These are phyloP conservation scores for Kuraishia borneana DNA, from an alignment of 805 yeast species.

Conservation along the genomic window DNA sequence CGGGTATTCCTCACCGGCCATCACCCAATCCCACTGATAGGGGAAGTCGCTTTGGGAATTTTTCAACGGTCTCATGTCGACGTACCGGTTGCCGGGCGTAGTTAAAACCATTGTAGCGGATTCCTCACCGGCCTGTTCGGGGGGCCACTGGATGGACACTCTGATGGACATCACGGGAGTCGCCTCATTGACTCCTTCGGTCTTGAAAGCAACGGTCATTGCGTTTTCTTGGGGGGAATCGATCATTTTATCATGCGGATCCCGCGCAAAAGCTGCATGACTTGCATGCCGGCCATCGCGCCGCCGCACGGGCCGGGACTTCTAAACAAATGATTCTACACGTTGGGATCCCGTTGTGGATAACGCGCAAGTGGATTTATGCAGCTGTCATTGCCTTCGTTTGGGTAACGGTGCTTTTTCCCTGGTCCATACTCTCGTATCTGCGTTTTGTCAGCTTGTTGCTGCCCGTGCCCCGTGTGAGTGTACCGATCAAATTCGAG, in stretches of 20 bases:
- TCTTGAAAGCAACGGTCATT: neutral
- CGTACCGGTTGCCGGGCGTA: slow-evolving; percentile 31
- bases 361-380: slow-evolving; percentile 12
- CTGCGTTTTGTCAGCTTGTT: slow-evolving; percentile 17
- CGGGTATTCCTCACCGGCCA: slow-evolving; percentile 36
- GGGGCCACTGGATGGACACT: slow-evolving; percentile 42
- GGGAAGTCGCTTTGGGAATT: slow-evolving; percentile 23
- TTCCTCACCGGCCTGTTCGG: slow-evolving; percentile 26
- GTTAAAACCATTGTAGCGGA: slow-evolving; percentile 38
- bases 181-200: neutral
- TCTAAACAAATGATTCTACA: slow-evolving; percentile 9
- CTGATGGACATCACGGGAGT: slow-evolving; percentile 29
- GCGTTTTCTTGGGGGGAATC: neutral
- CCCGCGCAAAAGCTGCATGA: neutral
- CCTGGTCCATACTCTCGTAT: slow-evolving; percentile 20
- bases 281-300: neutral
- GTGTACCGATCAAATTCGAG: slow-evolving; percentile 1
- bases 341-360: slow-evolving; percentile 11
- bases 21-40: slow-evolving; percentile 39
- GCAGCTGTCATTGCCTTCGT: slow-evolving; percentile 6
- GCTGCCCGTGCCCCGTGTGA: slow-evolving; percentile 11
- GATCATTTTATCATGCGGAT: too few species aligned
- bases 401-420: slow-evolving; percentile 15
- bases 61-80: slow-evolving; percentile 31
- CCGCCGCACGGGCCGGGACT: too few species aligned